Base-by-base conservation (phyloP, 2,329 filamentous ascomycete species). In the Aspergillus proliferans region DNA sequence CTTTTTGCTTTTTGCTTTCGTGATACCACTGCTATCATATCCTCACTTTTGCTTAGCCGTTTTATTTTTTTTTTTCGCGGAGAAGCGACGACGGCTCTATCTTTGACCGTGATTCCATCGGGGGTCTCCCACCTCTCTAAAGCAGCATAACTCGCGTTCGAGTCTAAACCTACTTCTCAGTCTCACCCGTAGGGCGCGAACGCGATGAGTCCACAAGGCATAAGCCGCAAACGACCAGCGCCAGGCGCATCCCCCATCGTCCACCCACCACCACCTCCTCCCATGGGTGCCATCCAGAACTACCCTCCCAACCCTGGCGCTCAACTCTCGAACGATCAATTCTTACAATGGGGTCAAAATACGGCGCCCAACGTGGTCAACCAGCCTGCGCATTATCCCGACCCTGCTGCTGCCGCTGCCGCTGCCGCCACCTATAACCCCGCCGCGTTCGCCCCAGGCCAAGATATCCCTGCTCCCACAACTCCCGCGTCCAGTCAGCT, bases 211-310 rank as follows among this genome's bases (percentile, higher is more conserved):
- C 67, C 71, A 19, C 70, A 74, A 63, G 66, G 68, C 45, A 61
- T 70, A 39, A 72, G 70, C 46, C 76, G 87, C 69, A 93, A 93
- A 75, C 80, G 88, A 67, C 76, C 85, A 58, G 87, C 87, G 43
- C 85, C 87, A 49, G 87, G 85, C 64, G 74, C 84, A 53, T 78
- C 82, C 34, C 85, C 87, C n/a, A 71, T 80, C 55, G 71, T 79
- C 19, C 80, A 82, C 45, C 74, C 75, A 36, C 73, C 73, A 55
- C 70, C 73, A 55, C 70, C 26, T 28, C 26, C 26, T 30, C 26
- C 26, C 12, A 30, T 79, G 62, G 78, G 79, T 49, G 73, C 71
- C 36, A 75, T 78, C 52, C 71, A 74, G 15, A 71, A 71, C 49
- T 76, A 75, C 43, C 66, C 76, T 7, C 46, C 53, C 64, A 72